Base-by-base conservation (phyloP, 176 grass and related monocot genomes). In the Aegilops tauschii region DNA sequence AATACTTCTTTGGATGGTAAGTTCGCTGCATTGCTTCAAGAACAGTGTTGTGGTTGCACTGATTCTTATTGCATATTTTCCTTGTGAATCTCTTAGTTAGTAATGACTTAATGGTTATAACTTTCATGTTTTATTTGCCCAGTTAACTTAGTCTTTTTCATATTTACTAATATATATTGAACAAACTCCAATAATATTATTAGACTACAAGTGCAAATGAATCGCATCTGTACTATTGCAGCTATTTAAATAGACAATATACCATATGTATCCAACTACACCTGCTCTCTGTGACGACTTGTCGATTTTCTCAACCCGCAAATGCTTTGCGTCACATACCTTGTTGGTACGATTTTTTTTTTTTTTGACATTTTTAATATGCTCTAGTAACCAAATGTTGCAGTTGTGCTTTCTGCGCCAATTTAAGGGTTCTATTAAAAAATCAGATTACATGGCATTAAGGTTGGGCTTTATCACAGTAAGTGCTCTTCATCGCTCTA, bases 1-100 rank as follows among this genome's bases (percentile, higher is more conserved):
- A 92, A 74, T 98, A 86, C 90, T 98, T 72, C 94, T 98, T 72
- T 96, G 96, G 96, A 98, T 98, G 96, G 93, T 98, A 87, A 80
- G 76, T 13, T 37, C n/a, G 27, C 8, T 52, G 30, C 74, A 40
- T 42, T 67, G 5, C 20, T 70, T 11, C 30, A n/a, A 30, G 2
- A 32, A 81, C n/a, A 23, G 8, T 61, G 7, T 45, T n/a, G 65
- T 28, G 9, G 37, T 29, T 59, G 34, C 49, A 34, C 45, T 4
- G 0, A 47, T 74, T 84, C 28, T 27, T 63, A 73, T 45, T 87
- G 18, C 36, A 52, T 25, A n/a, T 76, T 16, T 87, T 54, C 72
- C 17, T 12, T 9, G 16, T 68, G 17, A 81, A 9, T 42, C 44
- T 81, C 5, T 47, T 68, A 13, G 28, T 32, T 49, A 6, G 10